A percentile compares a stretch with the other conserved stretches of the same genome.
Evolutionary conservation across 768 basidiomycete genomes (phyloP).

Genomic region (Kwoniella mangroviensis): DNA sequence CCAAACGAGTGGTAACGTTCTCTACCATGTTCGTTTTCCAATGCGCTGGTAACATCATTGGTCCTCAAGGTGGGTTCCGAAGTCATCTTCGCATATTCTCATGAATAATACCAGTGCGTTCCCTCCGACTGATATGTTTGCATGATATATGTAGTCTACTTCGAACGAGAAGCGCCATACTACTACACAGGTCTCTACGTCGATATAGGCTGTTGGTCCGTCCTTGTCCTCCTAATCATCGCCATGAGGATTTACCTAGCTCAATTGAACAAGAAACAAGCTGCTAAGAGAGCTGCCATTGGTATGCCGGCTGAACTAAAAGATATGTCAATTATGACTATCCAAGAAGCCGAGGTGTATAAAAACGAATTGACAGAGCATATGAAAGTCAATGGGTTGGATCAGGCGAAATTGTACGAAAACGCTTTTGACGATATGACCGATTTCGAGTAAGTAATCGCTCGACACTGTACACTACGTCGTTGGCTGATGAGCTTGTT

Average conservation of each 20-base stretch:
- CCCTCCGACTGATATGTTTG: too few species aligned
- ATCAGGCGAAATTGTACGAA: slow-evolving; percentile 35
- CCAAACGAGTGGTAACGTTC: slow-evolving; percentile 49
- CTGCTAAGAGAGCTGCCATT: slow-evolving; percentile 38
- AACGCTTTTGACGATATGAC: slow-evolving; percentile 53
- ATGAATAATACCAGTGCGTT: too few species aligned
- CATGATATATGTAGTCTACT: slow-evolving; percentile 34
- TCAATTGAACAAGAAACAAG: slow-evolving; percentile 46
- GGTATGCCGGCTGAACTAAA: slow-evolving; percentile 46
- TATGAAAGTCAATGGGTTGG: slow-evolving; percentile 26
- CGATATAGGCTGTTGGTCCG: slow-evolving; percentile 49
- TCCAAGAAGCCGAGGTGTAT: slow-evolving; percentile 46
- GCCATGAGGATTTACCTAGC: slow-evolving; percentile 48
- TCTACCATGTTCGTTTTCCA: slow-evolving; percentile 39
- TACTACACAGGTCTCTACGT: slow-evolving; percentile 54
- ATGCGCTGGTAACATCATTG: slow-evolving; percentile 40
- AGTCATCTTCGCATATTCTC: too few species aligned
- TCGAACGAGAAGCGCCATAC: slow-evolving; percentile 43
- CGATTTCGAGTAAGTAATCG: slow-evolving; percentile 36
- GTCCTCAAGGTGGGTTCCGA: slow-evolving; percentile 37
- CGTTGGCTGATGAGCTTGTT: not conserved
- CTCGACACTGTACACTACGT: not conserved
- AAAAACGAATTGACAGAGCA: slow-evolving; percentile 36
- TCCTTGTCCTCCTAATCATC: slow-evolving; percentile 41
- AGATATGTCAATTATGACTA: slow-evolving; percentile 52